A percentile compares a stretch with the other conserved stretches of the same genome.
Conservation (phyloP, 139 green algal genomes). For the Chlorella sp. region DNA sequence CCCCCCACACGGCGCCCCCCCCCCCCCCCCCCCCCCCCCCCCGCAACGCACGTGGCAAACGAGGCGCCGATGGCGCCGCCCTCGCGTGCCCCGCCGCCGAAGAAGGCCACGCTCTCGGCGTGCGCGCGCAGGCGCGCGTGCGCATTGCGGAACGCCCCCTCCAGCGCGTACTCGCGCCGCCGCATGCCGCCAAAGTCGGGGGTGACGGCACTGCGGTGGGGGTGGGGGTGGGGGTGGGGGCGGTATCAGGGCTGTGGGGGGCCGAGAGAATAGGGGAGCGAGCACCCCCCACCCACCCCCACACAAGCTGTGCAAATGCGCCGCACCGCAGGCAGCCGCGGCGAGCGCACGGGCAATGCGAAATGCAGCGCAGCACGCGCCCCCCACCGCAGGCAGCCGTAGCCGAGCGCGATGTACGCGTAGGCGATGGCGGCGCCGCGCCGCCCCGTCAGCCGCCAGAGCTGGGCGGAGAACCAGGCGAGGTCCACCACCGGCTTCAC, state of each 20-base stretch:
- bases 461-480: constrained; percentile 66
- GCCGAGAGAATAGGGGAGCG: background rate
- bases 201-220: constrained; percentile 42
- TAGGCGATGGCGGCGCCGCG: constrained; percentile 71
- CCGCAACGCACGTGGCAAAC: too few species aligned
- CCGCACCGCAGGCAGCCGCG: background rate
- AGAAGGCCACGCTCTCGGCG: constrained; percentile 72
- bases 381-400: constrained; percentile 47
- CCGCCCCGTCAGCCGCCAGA: constrained; percentile 59
- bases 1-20: too few species aligned
- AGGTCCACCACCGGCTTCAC: constrained; percentile 80
- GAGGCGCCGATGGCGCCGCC: constrained; percentile 30
- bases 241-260: background rate
- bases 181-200: constrained; percentile 64
- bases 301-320: background rate
- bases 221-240: background rate
- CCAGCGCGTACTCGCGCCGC: constrained; percentile 46
- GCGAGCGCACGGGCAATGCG: too few species aligned
- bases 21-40: too few species aligned
- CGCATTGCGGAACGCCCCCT: constrained; percentile 59
- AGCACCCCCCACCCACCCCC: background rate
- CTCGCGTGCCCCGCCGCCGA: constrained; percentile 65
- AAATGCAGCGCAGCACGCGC: too few species aligned
- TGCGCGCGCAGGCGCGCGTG: constrained; percentile 60
- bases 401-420: constrained; percentile 65